These are phyloP conservation scores for Clitopilus hobsonii DNA, from an alignment of 768 basidiomycete species.

Conservation along the genomic window DNA sequence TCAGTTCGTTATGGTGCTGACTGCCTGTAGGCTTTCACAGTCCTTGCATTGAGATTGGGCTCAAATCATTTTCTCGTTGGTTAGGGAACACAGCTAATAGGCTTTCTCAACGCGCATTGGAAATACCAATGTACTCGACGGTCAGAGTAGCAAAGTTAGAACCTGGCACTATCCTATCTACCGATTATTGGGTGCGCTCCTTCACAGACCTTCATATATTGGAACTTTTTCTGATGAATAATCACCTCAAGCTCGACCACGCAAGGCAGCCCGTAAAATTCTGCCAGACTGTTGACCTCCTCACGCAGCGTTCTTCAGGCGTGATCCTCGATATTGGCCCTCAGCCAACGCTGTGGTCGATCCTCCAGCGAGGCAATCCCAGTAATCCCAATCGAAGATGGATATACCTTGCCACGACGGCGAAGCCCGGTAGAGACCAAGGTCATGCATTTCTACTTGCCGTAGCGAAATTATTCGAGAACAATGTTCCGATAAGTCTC, in stretches of 20 bases:
- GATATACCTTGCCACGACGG: neutral
- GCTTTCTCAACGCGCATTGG: neutral
- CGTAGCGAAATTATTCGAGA: neutral
- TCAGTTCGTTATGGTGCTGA: neutral
- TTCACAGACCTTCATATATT: no score
- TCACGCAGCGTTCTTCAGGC: neutral
- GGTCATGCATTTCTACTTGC: neutral
- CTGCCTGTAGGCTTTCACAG: constrained; percentile 32
- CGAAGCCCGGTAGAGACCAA: neutral
- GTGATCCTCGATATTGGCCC: neutral
- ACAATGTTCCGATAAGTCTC: constrained; percentile 4
- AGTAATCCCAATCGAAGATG: neutral
- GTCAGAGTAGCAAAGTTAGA: neutral
- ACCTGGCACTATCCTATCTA: neutral
- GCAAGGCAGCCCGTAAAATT: neutral
- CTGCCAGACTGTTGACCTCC: neutral
- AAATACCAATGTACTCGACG: neutral
- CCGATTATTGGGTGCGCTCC: neutral
- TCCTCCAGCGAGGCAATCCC: neutral
- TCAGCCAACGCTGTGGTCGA: neutral
- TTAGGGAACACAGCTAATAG: neutral
- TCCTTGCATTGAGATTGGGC: constrained; percentile 21
- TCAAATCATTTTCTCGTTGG: constrained; percentile 4
- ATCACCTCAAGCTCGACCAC: neutral
- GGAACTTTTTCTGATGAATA: neutral